Conservation (phyloP, 129 eudicot genomes). For the Tagetes erecta region DNA sequence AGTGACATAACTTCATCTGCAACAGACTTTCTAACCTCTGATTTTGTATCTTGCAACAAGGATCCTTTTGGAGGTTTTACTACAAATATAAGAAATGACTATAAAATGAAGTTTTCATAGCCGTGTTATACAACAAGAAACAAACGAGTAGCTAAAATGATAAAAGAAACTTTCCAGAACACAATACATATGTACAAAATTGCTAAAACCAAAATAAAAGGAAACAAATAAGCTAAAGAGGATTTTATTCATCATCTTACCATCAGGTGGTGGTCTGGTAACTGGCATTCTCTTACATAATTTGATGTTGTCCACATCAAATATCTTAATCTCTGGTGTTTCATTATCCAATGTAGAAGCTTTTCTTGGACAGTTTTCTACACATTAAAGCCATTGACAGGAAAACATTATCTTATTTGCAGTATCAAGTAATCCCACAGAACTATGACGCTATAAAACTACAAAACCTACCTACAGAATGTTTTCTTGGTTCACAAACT, state of each 20-base stretch:
- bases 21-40: slow-evolving; percentile 30
- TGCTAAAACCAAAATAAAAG: slow-evolving; percentile 9
- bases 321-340: slow-evolving; percentile 21
- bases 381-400: slow-evolving; percentile 27
- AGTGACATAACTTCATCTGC: slow-evolving; percentile 32
- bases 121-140: slow-evolving; percentile 1
- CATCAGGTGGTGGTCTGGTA: slow-evolving; percentile 33
- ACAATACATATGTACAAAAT: background rate
- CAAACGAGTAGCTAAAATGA: background rate
- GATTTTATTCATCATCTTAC: slow-evolving; percentile 31
- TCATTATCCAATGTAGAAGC: slow-evolving; percentile 29
- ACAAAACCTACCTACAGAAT: slow-evolving; percentile 35
- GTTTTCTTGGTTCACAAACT: slow-evolving; percentile 50
- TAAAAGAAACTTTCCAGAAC: slow-evolving; percentile 2
- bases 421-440: slow-evolving; percentile 22
- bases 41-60: slow-evolving; percentile 34
- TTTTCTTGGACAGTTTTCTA: slow-evolving; percentile 36
- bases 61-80: slow-evolving; percentile 39
- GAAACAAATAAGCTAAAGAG: slow-evolving; percentile 14
- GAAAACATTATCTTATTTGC: slow-evolving; percentile 13
- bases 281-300: slow-evolving; percentile 29
- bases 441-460: slow-evolving; percentile 6
- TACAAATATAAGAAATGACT: slow-evolving; percentile 28
- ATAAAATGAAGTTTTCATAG: slow-evolving; percentile 3
- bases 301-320: slow-evolving; percentile 28